Conservation (phyloP, 2,329 filamentous ascomycete species). For the Pseudopyricularia cyperi region DNA sequence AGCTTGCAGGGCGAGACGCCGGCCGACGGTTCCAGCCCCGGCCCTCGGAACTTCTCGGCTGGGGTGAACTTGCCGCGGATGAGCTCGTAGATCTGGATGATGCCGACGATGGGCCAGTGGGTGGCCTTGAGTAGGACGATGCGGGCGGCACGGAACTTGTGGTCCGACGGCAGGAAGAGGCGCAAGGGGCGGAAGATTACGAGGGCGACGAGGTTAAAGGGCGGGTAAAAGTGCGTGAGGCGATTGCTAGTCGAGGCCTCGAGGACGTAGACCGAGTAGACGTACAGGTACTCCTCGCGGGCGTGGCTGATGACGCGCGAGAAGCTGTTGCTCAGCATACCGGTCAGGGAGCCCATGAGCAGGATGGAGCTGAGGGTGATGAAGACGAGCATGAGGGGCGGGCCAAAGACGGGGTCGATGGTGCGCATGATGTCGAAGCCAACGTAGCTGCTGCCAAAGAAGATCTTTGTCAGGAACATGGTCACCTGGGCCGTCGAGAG, state of each 20-base stretch:
- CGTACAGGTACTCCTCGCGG: slow-evolving; percentile 66
- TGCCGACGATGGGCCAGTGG: slow-evolving; percentile 54
- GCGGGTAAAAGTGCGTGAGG: slow-evolving; percentile 57
- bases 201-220: slow-evolving; percentile 63
- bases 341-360: slow-evolving; percentile 65
- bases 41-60: neutral
- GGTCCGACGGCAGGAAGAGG: slow-evolving; percentile 50
- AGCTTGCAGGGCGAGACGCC: slow-evolving; percentile 27
- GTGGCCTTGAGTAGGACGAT: slow-evolving; percentile 51
- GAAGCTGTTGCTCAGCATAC: slow-evolving; percentile 67
- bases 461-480: slow-evolving; percentile 67
- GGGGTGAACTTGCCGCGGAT: slow-evolving; percentile 22
- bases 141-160: slow-evolving; percentile 46
- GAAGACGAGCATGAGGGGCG: slow-evolving; percentile 57
- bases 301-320: slow-evolving; percentile 49
- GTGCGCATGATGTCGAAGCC: slow-evolving; percentile 57
- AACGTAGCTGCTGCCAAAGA: slow-evolving; percentile 64
- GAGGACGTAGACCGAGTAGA: slow-evolving; percentile 54
- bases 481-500: slow-evolving; percentile 58
- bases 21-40: slow-evolving; percentile 2
- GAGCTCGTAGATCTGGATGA: slow-evolving; percentile 56
- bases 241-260: slow-evolving; percentile 56
- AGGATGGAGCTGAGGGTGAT: slow-evolving; percentile 67
- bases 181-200: slow-evolving; percentile 59
- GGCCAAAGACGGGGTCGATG: slow-evolving; percentile 43